Conservation (phyloP, 1,284 basidiomycete genomes). For the Marasmius tenuissimus region DNA sequence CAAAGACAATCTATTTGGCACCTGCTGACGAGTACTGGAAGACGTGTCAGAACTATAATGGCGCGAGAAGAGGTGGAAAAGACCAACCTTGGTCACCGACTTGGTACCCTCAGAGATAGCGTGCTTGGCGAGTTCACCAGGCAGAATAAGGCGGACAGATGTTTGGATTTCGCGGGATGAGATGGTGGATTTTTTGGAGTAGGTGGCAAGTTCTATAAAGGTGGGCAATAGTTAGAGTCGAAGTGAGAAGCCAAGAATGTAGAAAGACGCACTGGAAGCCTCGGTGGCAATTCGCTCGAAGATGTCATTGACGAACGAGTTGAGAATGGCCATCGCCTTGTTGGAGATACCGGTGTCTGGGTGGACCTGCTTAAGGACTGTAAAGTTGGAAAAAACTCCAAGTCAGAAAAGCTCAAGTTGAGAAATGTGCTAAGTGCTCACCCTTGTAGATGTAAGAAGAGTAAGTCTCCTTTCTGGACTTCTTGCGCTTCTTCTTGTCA, state of each 20-base stretch:
- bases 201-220: constrained; percentile 75
- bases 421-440: constrained; percentile 31
- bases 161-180: constrained; percentile 95
- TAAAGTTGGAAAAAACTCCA: background rate
- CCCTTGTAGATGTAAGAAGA: constrained; percentile 95
- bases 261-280: constrained; percentile 64
- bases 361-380: constrained; percentile 90
- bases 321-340: constrained; percentile 95
- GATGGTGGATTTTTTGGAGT: constrained; percentile 94
- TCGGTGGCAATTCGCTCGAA: constrained; percentile 93
- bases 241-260: background rate
- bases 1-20: constrained; percentile 42
- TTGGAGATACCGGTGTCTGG: constrained; percentile 97
- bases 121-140: constrained; percentile 83
- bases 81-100: constrained; percentile 45
- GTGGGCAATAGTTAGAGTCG: background rate
- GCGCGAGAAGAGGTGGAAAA: background rate
- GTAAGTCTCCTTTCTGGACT: constrained; percentile 89
- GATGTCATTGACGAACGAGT: constrained; percentile 92
- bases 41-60: constrained; percentile 1
- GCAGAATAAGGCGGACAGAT: constrained; percentile 87
- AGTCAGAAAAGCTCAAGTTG: constrained; percentile 10
- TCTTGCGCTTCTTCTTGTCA: constrained; percentile 91
- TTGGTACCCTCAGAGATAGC: constrained; percentile 80
- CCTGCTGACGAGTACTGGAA: constrained; percentile 65